Percentiles rank a stretch among this genome's conserved stretches.
Evolutionary conservation across 345 rosid genomes (phyloP).

Genomic region (Sonneratia alba): DNA sequence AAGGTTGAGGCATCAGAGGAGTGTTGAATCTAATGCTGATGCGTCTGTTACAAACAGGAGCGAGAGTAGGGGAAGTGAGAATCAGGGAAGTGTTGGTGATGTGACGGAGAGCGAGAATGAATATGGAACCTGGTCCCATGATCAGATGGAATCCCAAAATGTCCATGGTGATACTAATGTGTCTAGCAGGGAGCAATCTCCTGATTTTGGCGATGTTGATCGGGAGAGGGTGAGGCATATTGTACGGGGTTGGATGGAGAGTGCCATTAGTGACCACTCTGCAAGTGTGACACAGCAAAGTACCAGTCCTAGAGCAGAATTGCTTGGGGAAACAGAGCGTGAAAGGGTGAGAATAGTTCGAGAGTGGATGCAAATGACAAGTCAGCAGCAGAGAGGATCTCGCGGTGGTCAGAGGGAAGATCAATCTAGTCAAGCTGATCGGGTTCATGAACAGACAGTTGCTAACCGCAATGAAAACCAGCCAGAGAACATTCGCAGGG

Average conservation of each 20-base stretch:
- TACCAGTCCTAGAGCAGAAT: conserved; percentile 66
- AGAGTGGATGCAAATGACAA: conserved; percentile 95
- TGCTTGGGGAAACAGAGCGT: conserved; percentile 96
- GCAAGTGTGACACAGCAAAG: conserved; percentile 52
- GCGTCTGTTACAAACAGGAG: conserved; percentile 35
- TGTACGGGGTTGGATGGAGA: conserved; percentile 90
- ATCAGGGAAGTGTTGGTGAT: conserved; percentile 58
- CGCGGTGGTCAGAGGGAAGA: conserved; percentile 56
- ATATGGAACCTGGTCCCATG: conserved; percentile 69
- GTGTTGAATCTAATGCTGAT: conserved; percentile 44
- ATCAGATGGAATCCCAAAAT: conserved; percentile 38
- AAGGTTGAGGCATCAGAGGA: conserved; percentile 67
- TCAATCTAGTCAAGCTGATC: conserved; percentile 22
- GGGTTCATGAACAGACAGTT: conserved; percentile 37
- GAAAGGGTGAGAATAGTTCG: conserved; percentile 96
- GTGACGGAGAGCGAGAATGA: conserved; percentile 83
- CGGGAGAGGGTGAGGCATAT: conserved; percentile 97
- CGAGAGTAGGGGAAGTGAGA: conserved; percentile 58
- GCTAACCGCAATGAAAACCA: conserved; percentile 60
- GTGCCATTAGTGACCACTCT: conserved; percentile 57
- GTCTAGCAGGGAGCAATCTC: conserved; percentile 89
- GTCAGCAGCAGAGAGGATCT: conserved; percentile 80
- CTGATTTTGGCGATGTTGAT: conserved; percentile 86
- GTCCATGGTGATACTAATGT: conserved; percentile 41
- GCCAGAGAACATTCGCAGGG: conserved; percentile 63